Conservation (phyloP, 1,284 basidiomycete species). For the Takashimella tepidaria region DNA sequence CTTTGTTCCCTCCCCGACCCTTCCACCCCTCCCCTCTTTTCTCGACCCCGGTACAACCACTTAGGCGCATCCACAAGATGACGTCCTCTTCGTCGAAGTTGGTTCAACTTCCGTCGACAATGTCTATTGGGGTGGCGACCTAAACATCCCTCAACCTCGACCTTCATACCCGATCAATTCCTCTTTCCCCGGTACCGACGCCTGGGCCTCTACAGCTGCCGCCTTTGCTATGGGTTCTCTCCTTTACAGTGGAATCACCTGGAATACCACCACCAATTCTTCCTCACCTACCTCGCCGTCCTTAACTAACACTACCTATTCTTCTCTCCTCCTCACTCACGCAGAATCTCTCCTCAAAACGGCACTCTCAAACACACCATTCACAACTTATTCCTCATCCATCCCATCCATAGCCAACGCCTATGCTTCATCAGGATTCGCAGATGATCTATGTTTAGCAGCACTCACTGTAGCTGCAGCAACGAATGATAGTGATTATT, state of each 20-base stretch:
- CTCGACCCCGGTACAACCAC: conserved; percentile 6
- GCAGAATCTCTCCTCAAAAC: conserved; percentile 68
- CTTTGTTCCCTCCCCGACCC: no score
- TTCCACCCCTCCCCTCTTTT: no score
- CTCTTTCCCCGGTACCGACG: conserved; percentile 78
- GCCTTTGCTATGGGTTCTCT: conserved; percentile 81
- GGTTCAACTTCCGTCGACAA: conserved; percentile 64
- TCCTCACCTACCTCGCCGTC: conserved; percentile 57
- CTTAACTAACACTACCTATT: conserved; percentile 69
- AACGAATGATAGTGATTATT: conserved; percentile 58
- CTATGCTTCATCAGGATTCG: conserved; percentile 64
- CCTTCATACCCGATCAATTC: conserved; percentile 72
- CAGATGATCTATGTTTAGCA: conserved; percentile 55
- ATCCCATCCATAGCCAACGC: conserved; percentile 60
- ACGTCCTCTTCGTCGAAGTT: conserved; percentile 73
- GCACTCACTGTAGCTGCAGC: conserved; percentile 71
- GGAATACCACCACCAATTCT: conserved; percentile 44
- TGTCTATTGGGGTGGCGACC: conserved; percentile 74
- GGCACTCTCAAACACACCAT: conserved; percentile 54
- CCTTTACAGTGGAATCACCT: conserved; percentile 63
- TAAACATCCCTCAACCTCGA: conserved; percentile 65
- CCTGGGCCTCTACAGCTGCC: conserved; percentile 70
- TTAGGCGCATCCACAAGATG: conserved; percentile 72
- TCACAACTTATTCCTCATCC: conserved; percentile 49
- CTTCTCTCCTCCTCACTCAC: conserved; percentile 63